These are phyloP conservation scores for Salix koriyanagi DNA, from an alignment of 345 rosid species.

Conservation along the genomic window DNA sequence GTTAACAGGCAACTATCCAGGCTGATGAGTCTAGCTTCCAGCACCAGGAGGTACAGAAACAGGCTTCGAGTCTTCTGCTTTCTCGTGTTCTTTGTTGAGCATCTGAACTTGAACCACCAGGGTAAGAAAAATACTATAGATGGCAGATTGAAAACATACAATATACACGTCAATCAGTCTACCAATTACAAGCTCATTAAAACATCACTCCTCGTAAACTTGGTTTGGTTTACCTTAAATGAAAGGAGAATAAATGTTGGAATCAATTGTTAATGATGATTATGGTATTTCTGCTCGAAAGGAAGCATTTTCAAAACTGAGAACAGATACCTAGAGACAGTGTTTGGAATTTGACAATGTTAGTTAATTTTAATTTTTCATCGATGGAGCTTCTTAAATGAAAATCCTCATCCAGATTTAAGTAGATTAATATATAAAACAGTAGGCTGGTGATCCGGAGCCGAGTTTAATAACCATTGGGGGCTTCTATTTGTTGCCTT, in stretches of 20 bases:
- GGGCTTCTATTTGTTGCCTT: conserved; percentile 44
- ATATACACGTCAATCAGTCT: background rate
- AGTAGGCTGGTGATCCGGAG: too few species aligned
- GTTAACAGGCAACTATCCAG: background rate
- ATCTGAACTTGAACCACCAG: conserved; percentile 36
- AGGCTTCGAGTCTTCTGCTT: conserved; percentile 73
- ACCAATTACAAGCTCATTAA: background rate
- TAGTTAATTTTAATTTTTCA: too few species aligned
- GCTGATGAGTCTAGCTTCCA: conserved; percentile 33
- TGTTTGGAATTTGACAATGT: background rate
- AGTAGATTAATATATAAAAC: too few species aligned
- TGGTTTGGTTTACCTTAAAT: background rate
- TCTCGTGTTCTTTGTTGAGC: conserved; percentile 86
- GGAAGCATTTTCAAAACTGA: background rate
- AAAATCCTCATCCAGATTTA: too few species aligned
- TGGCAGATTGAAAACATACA: background rate
- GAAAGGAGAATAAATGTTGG: background rate
- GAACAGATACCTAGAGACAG: background rate
- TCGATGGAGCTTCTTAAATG: too few species aligned
- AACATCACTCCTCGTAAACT: background rate
- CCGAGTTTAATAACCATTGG: too few species aligned
- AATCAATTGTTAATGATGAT: background rate
- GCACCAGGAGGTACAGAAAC: conserved; percentile 44
- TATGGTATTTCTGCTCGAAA: background rate
- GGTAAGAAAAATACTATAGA: background rate